Base-by-base conservation (phyloP, 805 yeast species). In the Candida michaelii region DNA sequence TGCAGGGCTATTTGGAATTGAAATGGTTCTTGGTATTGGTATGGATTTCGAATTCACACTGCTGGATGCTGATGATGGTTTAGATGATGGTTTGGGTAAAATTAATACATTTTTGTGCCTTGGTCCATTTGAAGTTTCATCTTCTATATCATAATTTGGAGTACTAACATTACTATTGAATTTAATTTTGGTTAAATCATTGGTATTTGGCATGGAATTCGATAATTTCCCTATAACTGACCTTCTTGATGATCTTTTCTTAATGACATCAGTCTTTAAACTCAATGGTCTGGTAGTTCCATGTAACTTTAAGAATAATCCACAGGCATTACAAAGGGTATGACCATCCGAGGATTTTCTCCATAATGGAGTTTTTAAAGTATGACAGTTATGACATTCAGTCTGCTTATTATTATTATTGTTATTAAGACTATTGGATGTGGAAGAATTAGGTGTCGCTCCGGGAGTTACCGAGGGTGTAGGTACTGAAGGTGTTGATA, bases 271-370 rank as follows among this genome's bases (percentile, higher is more conserved):
- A 0, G 80, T 77, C 45, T 77, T 77, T 43, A 77, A 61, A 17
- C 82, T 73, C 17, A 80, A 60, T 1, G 85, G 85, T 39, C 85
- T 60, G 56, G 77, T 77, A 2, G 83, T 76, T 13, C 85, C 85
- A 52, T 80, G 85, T 14, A 80, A 59, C 52, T 79, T 79, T 41
- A 74, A 69, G 53, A 79, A 80, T 16, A 80, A 62, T 0, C 85
- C 85, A 62, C 85, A 80, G 0, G 85, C 85, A 53, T 80, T 80
- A 55, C 85, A 80, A 4, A 80, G 62, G 2, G 84, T 78, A 46
- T 78, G 76, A 1, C 85, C 85, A 19, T 60, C 66, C 5, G 80
- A 73, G 52, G 79, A 82, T 53, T 78, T 70, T 34, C 85, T 61
- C 85, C 85, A 80, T 17, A 80, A 62, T 1, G 85, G 85, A 0